Conservation (phyloP, 2,329 filamentous ascomycete genomes). For the Aspergillus intermedius region DNA sequence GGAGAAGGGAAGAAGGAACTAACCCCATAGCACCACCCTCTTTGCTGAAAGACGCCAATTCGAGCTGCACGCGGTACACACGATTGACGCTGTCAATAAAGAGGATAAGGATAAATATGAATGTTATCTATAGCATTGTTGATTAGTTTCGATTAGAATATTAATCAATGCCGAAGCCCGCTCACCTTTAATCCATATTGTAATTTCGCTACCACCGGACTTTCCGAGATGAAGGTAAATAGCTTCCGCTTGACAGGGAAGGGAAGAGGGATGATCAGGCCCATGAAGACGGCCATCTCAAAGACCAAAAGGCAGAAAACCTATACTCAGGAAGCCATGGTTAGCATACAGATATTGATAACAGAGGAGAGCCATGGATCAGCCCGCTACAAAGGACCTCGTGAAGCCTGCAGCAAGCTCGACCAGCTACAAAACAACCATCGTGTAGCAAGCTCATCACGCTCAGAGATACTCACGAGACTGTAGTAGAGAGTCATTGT, state of each 20-base stretch:
- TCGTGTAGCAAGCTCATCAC: too few species aligned
- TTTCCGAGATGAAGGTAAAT: slow-evolving; percentile 94
- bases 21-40: slow-evolving; percentile 48
- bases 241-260: slow-evolving; percentile 79
- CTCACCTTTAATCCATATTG: slow-evolving; percentile 89
- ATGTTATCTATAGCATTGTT: slow-evolving; percentile 62
- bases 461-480: slow-evolving; percentile 44
- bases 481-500: slow-evolving; percentile 66
- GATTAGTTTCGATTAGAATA: neutral
- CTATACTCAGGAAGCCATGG: slow-evolving; percentile 21
- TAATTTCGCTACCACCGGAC: slow-evolving; percentile 75
- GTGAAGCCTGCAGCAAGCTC: neutral
- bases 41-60: slow-evolving; percentile 69
- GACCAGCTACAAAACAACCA: too few species aligned
- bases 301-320: slow-evolving; percentile 45
- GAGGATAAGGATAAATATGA: slow-evolving; percentile 97
- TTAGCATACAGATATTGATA: neutral
- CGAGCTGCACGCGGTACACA: slow-evolving; percentile 92
- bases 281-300: slow-evolving; percentile 46
- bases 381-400: neutral
- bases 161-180: too few species aligned
- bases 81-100: slow-evolving; percentile 96
- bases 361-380: too few species aligned
- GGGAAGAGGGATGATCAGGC: slow-evolving; percentile 68
- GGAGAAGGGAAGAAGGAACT: slow-evolving; percentile 17